Evolutionary conservation across 106 monocot species (phyloP).

Genomic region (Dendrobium catenatum): DNA sequence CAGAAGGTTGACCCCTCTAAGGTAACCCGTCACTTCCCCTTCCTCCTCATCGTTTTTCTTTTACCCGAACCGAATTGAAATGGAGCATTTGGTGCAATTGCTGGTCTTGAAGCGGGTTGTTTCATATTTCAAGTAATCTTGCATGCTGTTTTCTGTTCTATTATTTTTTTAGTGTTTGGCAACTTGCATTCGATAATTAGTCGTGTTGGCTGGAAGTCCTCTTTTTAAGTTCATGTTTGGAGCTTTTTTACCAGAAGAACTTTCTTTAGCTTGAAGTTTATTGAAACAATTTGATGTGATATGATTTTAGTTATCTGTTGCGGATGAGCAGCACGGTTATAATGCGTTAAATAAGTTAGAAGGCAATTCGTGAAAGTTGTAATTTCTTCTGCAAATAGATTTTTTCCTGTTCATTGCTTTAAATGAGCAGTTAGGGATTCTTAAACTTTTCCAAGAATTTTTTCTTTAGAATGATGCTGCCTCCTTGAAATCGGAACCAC

Average conservation of each 20-base stretch:
- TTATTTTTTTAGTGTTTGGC: not conserved
- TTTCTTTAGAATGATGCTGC: not conserved
- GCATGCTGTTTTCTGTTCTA: too few relatives aligned
- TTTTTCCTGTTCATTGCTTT: not conserved
- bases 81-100: not conserved
- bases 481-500: too few relatives aligned
- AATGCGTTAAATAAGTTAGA: not conserved
- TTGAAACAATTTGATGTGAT: not conserved
- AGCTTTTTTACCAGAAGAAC: not conserved
- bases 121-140: too few relatives aligned
- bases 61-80: not conserved
- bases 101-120: too few relatives aligned
- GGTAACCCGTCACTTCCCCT: constrained; percentile 23
- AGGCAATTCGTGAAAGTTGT: too few relatives aligned
- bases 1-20: constrained; percentile 85
- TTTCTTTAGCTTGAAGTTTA: not conserved
- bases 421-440: not conserved
- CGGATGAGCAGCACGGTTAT: not conserved
- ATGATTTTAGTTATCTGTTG: not conserved
- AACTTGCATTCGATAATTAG: not conserved
- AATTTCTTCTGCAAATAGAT: not conserved
- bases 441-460: not conserved
- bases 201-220: not conserved
- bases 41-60: not conserved
- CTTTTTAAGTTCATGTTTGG: not conserved